A percentile compares a stretch with the other conserved stretches of the same genome.
These are phyloP conservation scores for Penicillium maclennaniae DNA, from an alignment of 495 filamentous ascomycete genomes.

Conservation along the genomic window DNA sequence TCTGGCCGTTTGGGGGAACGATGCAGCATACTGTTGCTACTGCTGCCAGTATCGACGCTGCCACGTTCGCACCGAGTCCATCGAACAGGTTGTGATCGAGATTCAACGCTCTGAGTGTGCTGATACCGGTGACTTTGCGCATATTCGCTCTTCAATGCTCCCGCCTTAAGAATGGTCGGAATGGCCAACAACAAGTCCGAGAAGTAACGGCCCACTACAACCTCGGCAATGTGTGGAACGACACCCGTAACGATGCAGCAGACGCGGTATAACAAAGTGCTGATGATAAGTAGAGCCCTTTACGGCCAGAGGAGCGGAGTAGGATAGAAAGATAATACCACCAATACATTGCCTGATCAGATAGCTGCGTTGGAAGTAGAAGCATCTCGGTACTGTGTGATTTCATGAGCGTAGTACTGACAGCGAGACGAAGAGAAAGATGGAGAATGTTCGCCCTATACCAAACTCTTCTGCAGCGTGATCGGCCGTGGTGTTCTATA, in stretches of 20 bases:
- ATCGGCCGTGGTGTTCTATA: constrained; percentile 21
- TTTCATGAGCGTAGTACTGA: constrained; percentile 9
- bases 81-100: constrained; percentile 36
- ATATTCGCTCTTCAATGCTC: constrained; percentile 43
- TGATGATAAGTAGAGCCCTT: constrained; percentile 39
- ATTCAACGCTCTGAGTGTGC: constrained; percentile 25
- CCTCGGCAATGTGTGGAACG: constrained; percentile 24
- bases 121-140: constrained; percentile 21
- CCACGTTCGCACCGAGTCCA: constrained; percentile 36
- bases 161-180: constrained; percentile 43
- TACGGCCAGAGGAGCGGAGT: constrained; percentile 44
- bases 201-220: constrained; percentile 34
- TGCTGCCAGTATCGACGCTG: constrained; percentile 33
- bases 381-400: constrained; percentile 12
- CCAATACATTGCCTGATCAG: constrained; percentile 44
- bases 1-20: constrained; percentile 33
- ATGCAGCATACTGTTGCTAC: constrained; percentile 38
- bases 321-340: constrained; percentile 44
- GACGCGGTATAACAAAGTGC: constrained; percentile 31
- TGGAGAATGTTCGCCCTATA: constrained; percentile 13
- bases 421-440: constrained; percentile 30
- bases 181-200: constrained; percentile 45
- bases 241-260: constrained; percentile 37
- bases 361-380: constrained; percentile 23
- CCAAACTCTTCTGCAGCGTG: constrained; percentile 18